Conservation (phyloP, 352 stramenopile species). For the Phytophthora pisi region DNA sequence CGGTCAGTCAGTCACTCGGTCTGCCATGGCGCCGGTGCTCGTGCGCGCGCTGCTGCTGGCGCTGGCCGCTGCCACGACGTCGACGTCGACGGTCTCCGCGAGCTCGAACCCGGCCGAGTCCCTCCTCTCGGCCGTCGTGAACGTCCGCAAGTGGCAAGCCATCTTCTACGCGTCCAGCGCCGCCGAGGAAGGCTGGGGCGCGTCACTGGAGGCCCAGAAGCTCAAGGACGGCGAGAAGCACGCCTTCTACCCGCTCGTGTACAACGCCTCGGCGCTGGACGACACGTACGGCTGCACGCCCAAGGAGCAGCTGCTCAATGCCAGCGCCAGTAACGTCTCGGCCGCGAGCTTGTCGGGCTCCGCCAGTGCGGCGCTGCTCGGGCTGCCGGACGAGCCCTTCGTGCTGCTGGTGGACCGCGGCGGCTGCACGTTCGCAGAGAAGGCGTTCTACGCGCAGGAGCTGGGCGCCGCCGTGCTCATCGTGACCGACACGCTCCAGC, state of each 20-base stretch:
- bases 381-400: constrained; percentile 46
- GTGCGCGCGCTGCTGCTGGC: constrained; percentile 25
- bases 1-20: background rate
- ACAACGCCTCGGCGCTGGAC: constrained; percentile 44
- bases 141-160: constrained; percentile 55
- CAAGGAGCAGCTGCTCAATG: constrained; percentile 34
- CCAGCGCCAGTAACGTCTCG: constrained; percentile 14
- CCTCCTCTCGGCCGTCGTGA: constrained; percentile 60
- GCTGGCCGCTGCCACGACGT: background rate
- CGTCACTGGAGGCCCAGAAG: constrained; percentile 53
- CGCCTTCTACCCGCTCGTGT: constrained; percentile 58
- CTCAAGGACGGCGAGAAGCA: constrained; percentile 44
- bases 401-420: constrained; percentile 79
- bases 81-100: background rate
- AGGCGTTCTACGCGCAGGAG: constrained; percentile 71
- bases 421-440: constrained; percentile 75
- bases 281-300: constrained; percentile 65
- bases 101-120: constrained; percentile 42
- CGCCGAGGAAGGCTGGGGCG: constrained; percentile 58
- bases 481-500: constrained; percentile 72
- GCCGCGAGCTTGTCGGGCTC: constrained; percentile 16
- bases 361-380: constrained; percentile 16
- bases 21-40: constrained; percentile 23
- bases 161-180: constrained; percentile 67
- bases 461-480: constrained; percentile 72